These are phyloP conservation scores for Pneumocystis oryctolagi DNA, from an alignment of 1,139 yeast genomes.

Conservation along the genomic window DNA sequence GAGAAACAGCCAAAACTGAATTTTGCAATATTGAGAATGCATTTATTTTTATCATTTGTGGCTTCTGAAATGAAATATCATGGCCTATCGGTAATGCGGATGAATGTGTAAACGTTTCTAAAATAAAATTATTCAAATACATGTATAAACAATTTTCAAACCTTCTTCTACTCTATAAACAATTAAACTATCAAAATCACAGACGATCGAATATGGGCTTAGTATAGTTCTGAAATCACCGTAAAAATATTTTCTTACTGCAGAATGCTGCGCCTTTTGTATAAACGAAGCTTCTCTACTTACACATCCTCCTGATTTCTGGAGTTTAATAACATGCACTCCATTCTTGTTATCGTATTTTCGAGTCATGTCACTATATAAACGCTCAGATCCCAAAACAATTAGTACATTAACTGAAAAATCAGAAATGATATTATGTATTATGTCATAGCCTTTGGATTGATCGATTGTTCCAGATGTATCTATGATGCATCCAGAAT, in stretches of 20 bases:
- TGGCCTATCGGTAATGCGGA: slow-evolving; percentile 32
- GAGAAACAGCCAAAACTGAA: slow-evolving; percentile 58
- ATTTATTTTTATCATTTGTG: slow-evolving; percentile 28
- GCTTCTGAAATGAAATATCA: slow-evolving; percentile 11
- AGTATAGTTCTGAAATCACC: slow-evolving; percentile 54
- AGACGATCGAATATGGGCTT: slow-evolving; percentile 60
- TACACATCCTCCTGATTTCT: slow-evolving; percentile 60
- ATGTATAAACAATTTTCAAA: slow-evolving; percentile 6
- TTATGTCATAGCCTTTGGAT: slow-evolving; percentile 30
- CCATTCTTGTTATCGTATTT: slow-evolving; percentile 32
- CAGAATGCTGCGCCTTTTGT: slow-evolving; percentile 57
- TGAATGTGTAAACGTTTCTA: slow-evolving; percentile 19
- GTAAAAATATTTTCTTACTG: slow-evolving; percentile 78
- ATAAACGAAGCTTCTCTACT: slow-evolving; percentile 56
- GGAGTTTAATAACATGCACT: slow-evolving; percentile 42
- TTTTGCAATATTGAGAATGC: slow-evolving; percentile 51
- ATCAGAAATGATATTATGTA: slow-evolving; percentile 46
- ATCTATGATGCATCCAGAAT: slow-evolving; percentile 63
- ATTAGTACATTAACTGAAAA: slow-evolving; percentile 34
- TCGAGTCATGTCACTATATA: slow-evolving; percentile 49
- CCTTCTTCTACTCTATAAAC: slow-evolving; percentile 37
- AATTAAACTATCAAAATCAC: slow-evolving; percentile 35
- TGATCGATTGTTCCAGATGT: slow-evolving; percentile 51
- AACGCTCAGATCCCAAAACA: slow-evolving; percentile 34
- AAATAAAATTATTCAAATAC: slow-evolving; percentile 4